phyloP scores from a whole-genome alignment of 768 basidiomycete genomes.

The Xanthoconium purpureum region DNA sequence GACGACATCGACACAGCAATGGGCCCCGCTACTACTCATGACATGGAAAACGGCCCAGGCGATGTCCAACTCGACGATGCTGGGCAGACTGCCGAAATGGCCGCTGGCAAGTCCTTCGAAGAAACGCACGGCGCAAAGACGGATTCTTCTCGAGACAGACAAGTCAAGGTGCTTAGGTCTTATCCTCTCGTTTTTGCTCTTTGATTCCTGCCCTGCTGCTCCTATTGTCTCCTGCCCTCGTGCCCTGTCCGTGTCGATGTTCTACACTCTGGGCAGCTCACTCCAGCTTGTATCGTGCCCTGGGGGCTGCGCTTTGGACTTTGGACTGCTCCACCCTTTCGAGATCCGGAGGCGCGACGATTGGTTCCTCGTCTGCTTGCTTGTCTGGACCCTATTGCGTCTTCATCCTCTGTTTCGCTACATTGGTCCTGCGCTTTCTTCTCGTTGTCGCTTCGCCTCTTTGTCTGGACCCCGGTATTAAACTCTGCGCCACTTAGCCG shows the following conservation, averaged over 20 bases:
- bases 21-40: conserved; percentile 45
- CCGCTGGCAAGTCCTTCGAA: conserved; percentile 31
- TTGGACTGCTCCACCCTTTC: conserved; percentile 26
- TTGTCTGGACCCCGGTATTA: conserved; percentile 57
- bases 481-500: conserved; percentile 73
- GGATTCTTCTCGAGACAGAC: conserved; percentile 63
- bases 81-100: conserved; percentile 18
- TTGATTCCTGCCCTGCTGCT: conserved; percentile 22
- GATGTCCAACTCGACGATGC: conserved; percentile 34
- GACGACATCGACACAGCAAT: conserved; percentile 46
- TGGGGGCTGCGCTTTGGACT: conserved; percentile 21
- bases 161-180: conserved; percentile 87
- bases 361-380: conserved; percentile 35
- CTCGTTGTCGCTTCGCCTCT: conserved; percentile 46
- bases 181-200: conserved; percentile 38
- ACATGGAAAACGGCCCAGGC: conserved; percentile 45
- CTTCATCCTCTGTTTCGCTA: conserved; percentile 26
- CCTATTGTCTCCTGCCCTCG: conserved; percentile 16
- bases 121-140: conserved; percentile 44
- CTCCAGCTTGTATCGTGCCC: conserved; percentile 17
- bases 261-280: conserved; percentile 14
- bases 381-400: conserved; percentile 35
- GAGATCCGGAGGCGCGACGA: conserved; percentile 25
- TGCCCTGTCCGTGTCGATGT: conserved; percentile 19
- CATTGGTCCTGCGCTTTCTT: conserved; percentile 41